Percentiles rank a stretch among this genome's conserved stretches.
Conservation (phyloP, 2,329 filamentous ascomycete species). For the Nakataea oryzae region DNA sequence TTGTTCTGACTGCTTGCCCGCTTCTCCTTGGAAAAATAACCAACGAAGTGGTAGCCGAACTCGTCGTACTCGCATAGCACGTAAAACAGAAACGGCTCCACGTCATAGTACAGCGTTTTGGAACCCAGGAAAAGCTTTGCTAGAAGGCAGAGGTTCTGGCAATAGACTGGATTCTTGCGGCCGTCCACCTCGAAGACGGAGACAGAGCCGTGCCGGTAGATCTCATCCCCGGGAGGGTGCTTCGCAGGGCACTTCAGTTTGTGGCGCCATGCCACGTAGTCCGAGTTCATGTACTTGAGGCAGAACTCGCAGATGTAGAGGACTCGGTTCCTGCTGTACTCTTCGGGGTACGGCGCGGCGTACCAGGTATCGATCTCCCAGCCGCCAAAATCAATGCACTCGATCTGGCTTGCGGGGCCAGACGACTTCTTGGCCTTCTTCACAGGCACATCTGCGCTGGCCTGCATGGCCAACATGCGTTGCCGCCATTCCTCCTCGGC, state of each 20-base stretch:
- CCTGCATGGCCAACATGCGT: slow-evolving; percentile 48
- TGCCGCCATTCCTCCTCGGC: slow-evolving; percentile 88
- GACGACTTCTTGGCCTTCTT: slow-evolving; percentile 64
- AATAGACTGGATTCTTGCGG: slow-evolving; percentile 95
- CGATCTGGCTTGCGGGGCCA: slow-evolving; percentile 91
- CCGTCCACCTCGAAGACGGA: slow-evolving; percentile 98
- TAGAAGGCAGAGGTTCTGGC: slow-evolving; percentile 90
- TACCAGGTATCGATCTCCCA: slow-evolving; percentile 99
- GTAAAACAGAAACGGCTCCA: slow-evolving; percentile 94
- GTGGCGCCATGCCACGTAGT: slow-evolving; percentile 95
- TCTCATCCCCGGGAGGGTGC: slow-evolving; percentile 94
- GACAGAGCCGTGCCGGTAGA: slow-evolving; percentile 82
- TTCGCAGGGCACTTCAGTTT: slow-evolving; percentile 96
- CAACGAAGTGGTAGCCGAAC: slow-evolving; percentile 88
- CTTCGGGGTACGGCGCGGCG: slow-evolving; percentile 92
- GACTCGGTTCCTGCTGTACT: slow-evolving; percentile 92
- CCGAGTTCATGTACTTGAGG: slow-evolving; percentile 98
- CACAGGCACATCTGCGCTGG: slow-evolving; percentile 48
- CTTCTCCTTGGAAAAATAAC: slow-evolving; percentile 99
- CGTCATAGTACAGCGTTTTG: slow-evolving; percentile 96
- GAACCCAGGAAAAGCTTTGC: slow-evolving; percentile 97
- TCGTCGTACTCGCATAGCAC: slow-evolving; percentile 93
- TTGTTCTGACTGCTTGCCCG: slow-evolving; percentile 91
- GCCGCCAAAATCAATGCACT: slow-evolving; percentile 95
- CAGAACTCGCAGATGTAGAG: slow-evolving; percentile 99